Evolutionary conservation across 2,329 filamentous ascomycete genomes (phyloP).

Genomic region (Talaromyces rugulosus): DNA sequence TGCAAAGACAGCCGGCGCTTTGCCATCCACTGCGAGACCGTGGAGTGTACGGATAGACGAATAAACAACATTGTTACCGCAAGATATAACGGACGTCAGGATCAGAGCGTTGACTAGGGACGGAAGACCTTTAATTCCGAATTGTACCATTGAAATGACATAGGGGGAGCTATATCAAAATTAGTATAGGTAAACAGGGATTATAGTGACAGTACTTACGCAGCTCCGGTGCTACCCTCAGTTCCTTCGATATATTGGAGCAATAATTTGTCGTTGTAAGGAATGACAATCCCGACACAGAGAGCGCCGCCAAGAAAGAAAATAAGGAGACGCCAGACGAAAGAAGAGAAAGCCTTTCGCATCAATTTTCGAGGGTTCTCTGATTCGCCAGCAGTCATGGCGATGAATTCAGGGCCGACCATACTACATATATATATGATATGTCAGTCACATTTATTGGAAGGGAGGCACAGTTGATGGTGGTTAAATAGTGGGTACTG

Average conservation of each 20-base stretch:
- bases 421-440: conserved; percentile 45
- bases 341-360: conserved; percentile 68
- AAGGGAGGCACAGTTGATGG: not conserved
- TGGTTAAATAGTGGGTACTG: conserved; percentile 10
- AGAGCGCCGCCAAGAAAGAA: conserved; percentile 72
- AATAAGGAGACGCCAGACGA: conserved; percentile 72
- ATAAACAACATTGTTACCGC: conserved; percentile 70
- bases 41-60: conserved; percentile 68
- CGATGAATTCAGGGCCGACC: conserved; percentile 67
- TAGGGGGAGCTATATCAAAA: conserved; percentile 54
- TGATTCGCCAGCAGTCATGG: conserved; percentile 69
- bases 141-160: conserved; percentile 64
- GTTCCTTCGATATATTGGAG: conserved; percentile 52
- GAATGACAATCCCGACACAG: conserved; percentile 68
- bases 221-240: conserved; percentile 45
- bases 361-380: conserved; percentile 71
- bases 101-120: conserved; percentile 68
- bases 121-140: conserved; percentile 57
- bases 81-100: conserved; percentile 69
- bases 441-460: conserved; percentile 10
- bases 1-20: conserved; percentile 66
- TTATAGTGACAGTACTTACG: conserved; percentile 24
- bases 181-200: not conserved
- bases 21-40: conserved; percentile 64
- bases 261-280: conserved; percentile 57